phyloP scores from a whole-genome alignment of 768 basidiomycete genomes.

The Boletus huronensis region DNA sequence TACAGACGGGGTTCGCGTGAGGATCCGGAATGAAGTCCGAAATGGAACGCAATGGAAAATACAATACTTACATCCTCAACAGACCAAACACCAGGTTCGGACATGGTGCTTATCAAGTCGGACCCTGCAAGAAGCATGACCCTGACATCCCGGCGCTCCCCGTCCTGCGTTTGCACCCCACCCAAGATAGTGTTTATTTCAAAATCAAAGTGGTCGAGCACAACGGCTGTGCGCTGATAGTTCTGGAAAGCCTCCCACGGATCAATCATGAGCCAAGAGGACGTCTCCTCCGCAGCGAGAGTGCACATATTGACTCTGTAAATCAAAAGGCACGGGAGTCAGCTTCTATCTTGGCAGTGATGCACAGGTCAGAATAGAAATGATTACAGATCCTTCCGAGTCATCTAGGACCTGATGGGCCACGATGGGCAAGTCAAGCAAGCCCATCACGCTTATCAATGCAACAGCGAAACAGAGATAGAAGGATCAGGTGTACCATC shows the following conservation, averaged over 20 bases:
- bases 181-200: conserved; percentile 86
- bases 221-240: conserved; percentile 95
- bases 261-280: conserved; percentile 95
- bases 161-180: conserved; percentile 70
- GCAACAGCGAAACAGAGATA: conserved; percentile 9
- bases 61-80: conserved; percentile 83
- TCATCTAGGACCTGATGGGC: conserved; percentile 3
- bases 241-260: conserved; percentile 95
- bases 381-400: conserved; percentile 7
- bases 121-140: conserved; percentile 97
- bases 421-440: conserved; percentile 9
- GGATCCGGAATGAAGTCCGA: conserved; percentile 9
- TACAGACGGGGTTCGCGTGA: conserved; percentile 32
- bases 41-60: background rate
- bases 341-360: conserved; percentile 16
- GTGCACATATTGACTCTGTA: conserved; percentile 82
- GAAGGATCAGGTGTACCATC: conserved; percentile 13
- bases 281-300: conserved; percentile 85
- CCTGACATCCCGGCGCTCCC: conserved; percentile 70
- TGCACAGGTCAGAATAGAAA: background rate
- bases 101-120: conserved; percentile 96
- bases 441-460: conserved; percentile 9
- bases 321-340: conserved; percentile 21
- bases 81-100: conserved; percentile 97
- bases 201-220: conserved; percentile 95